These are phyloP conservation scores for Erodium maritimum DNA, from an alignment of 345 rosid species.

Conservation along the genomic window DNA sequence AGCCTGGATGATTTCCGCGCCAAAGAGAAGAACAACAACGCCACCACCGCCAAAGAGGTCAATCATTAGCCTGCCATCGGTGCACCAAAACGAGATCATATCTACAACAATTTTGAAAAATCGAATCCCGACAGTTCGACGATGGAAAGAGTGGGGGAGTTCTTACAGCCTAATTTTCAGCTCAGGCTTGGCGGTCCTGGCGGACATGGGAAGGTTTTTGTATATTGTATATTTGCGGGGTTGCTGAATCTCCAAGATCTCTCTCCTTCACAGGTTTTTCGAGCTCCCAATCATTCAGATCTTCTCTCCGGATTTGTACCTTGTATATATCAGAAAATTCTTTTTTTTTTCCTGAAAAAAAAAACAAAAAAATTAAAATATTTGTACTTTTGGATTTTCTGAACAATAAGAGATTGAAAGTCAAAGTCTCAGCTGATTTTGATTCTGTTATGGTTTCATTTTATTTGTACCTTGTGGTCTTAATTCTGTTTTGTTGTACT, in stretches of 20 bases:
- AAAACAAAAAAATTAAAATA: no score
- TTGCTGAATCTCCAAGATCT: slow-evolving; percentile 18
- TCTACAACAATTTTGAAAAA: slow-evolving; percentile 36
- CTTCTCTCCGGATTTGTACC: slow-evolving; percentile 15
- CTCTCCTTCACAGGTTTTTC: background rate
- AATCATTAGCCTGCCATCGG: slow-evolving; percentile 13
- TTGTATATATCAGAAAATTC: background rate
- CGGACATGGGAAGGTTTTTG: slow-evolving; percentile 14
- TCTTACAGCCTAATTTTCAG: slow-evolving; percentile 1
- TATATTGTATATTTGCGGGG: slow-evolving; percentile 16
- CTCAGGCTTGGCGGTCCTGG: slow-evolving; percentile 3
- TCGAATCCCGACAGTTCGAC: slow-evolving; percentile 7
- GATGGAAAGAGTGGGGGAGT: slow-evolving; percentile 7
- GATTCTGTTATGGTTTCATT: background rate
- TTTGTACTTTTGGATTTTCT: background rate
- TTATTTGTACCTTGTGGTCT: no score
- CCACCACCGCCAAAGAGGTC: slow-evolving; percentile 24
- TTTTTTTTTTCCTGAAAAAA: no score
- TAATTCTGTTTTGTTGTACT: no score
- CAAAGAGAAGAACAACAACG: slow-evolving; percentile 25
- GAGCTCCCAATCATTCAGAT: slow-evolving; percentile 10
- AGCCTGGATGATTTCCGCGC: slow-evolving; percentile 63
- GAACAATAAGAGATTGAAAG: background rate
- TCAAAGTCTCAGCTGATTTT: background rate
- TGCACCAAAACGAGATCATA: background rate